Conservation (phyloP, 306 rosid genomes). For the Betula pendula region DNA sequence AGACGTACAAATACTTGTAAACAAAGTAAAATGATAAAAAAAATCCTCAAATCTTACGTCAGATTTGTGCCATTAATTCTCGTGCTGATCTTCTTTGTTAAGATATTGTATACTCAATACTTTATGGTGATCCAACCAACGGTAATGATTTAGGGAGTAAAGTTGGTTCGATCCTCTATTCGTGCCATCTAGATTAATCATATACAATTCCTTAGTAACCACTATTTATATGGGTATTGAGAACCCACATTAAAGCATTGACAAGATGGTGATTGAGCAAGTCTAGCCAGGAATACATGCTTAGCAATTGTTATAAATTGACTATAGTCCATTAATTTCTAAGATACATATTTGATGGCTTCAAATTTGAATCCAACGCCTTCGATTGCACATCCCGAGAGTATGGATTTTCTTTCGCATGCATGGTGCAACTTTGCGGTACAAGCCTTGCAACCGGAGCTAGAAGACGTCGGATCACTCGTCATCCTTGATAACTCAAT, state of each 20-base stretch:
- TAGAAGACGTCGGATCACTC: slow-evolving; percentile 50
- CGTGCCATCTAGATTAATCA: slow-evolving; percentile 14
- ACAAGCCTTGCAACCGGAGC: slow-evolving; percentile 70
- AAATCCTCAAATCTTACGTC: too few relatives aligned
- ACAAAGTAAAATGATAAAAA: too few relatives aligned
- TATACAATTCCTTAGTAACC: slow-evolving; percentile 3
- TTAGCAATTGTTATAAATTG: slow-evolving; percentile 24
- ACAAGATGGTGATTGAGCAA: slow-evolving; percentile 25
- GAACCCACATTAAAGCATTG: slow-evolving; percentile 10
- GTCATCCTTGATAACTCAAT: slow-evolving; percentile 48
- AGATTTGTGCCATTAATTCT: too few relatives aligned
- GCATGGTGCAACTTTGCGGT: slow-evolving; percentile 94
- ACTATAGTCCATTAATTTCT: not conserved
- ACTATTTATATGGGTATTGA: not conserved
- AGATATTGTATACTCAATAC: not conserved
- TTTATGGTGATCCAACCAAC: slow-evolving; percentile 13
- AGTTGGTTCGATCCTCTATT: slow-evolving; percentile 7
- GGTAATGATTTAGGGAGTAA: slow-evolving; percentile 20
- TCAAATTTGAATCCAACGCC: slow-evolving; percentile 53
- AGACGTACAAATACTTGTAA: too few relatives aligned
- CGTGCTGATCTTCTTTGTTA: too few relatives aligned
- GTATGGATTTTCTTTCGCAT: slow-evolving; percentile 81
- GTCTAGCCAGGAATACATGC: slow-evolving; percentile 42
- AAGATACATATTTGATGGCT: slow-evolving; percentile 37
- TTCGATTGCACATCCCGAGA: slow-evolving; percentile 80